Base-by-base conservation (phyloP, 495 filamentous ascomycete species). In the Podospora fimiseda region DNA sequence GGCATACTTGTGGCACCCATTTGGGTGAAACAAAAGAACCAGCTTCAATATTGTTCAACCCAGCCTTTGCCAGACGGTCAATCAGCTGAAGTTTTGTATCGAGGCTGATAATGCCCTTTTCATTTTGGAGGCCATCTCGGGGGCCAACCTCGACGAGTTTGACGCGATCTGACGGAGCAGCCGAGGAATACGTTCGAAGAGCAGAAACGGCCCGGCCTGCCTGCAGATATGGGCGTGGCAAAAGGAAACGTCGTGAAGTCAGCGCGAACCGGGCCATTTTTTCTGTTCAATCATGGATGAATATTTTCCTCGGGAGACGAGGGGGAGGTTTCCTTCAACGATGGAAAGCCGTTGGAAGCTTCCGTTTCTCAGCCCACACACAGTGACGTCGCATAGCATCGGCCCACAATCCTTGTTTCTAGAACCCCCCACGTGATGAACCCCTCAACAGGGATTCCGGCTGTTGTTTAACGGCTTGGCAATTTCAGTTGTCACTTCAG, bases 21-120 rank as follows among this genome's bases (percentile, higher is more conserved):
- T 95, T 96, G 7, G 90, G 91, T 46, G 87, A 80, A 7, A 97
- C 92, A 67, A 98, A 98, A 2, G 89, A 90, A 2, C 93, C 93
- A 19, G 93, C 93, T 68, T 98, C 93, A 56, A 98, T 96, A 41
- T 85, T 87, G 3, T 77, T 79, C 18, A 98, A 73, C 0, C 93
- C 93, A 0, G 92, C 93, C 60, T 80, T 81, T n/a, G 90, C 87
- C 39, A 98, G 73, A 51, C 80, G 76, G 57, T 84, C 74, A 45
- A 96, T 86, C 50, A 97, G 69, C 55, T 95, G 82, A 33, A 97
- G 78, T 70, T 97, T 98, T 2, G 87, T 95, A 37, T 80, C 79
- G 50, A 91, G 71, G 16, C 88, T 72, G 54, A 98, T 88, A 2
- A 79, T 75, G 57, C 78, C 85, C 73, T 93, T 93, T 73, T 97